Conservation (phyloP, 257 asterid genomes). For the Nicotiana sylvestris region DNA sequence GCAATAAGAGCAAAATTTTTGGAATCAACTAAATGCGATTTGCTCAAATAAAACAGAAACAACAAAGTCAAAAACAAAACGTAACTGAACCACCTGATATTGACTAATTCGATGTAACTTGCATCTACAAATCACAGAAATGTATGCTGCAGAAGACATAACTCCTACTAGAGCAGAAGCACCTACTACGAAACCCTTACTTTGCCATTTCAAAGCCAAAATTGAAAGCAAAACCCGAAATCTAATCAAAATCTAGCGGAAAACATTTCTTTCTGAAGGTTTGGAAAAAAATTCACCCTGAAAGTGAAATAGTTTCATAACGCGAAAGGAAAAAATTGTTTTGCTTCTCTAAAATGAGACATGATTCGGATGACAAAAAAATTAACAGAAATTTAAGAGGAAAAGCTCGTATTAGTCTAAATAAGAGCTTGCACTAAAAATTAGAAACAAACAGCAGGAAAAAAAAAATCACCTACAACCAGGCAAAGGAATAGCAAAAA, state of each 20-base stretch:
- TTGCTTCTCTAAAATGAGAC: background rate
- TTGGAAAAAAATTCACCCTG: background rate
- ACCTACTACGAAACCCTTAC: background rate
- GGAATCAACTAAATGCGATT: background rate
- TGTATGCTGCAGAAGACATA: background rate
- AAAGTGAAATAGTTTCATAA: background rate
- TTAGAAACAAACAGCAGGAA: background rate
- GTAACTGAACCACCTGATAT: background rate
- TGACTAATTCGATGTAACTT: background rate
- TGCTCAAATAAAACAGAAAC: background rate
- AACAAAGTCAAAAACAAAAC: background rate
- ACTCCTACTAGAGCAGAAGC: background rate
- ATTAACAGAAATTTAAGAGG: background rate
- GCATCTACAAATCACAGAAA: background rate
- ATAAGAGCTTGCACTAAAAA: background rate
- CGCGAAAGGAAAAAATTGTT: background rate
- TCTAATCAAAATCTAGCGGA: background rate
- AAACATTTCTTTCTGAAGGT: no score
- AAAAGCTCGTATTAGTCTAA: background rate
- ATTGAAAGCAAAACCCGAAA: background rate
- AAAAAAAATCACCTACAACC: background rate
- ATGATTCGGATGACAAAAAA: no score
- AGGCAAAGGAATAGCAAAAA: background rate
- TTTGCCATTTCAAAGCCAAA: conserved; percentile 6
- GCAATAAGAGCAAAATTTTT: background rate